phyloP scores from a whole-genome alignment of 805 yeast genomes.

The Yamadazyma scolyti region DNA sequence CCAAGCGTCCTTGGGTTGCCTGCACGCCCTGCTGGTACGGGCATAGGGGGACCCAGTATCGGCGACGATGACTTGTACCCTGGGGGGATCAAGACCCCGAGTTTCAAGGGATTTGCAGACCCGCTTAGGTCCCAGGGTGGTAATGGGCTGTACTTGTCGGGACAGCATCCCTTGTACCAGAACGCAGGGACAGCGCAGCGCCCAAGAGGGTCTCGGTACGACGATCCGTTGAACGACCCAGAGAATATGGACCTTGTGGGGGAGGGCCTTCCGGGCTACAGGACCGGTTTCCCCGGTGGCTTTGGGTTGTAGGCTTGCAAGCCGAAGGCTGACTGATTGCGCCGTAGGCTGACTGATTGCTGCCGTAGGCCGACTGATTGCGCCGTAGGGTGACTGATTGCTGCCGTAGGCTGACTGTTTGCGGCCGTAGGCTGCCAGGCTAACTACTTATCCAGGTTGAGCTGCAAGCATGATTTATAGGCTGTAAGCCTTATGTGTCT shows the following conservation, averaged over 20 bases:
- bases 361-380: too few relatives aligned
- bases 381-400: too few relatives aligned
- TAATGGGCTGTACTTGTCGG: slow-evolving; percentile 56
- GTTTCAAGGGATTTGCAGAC: slow-evolving; percentile 39
- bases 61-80: slow-evolving; percentile 56
- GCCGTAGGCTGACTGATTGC: too few relatives aligned
- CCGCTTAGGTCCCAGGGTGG: slow-evolving; percentile 29
- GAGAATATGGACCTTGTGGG: slow-evolving; percentile 40
- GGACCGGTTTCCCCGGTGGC: slow-evolving; percentile 13
- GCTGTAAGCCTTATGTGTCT: too few relatives aligned
- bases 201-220: slow-evolving; percentile 49
- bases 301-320: slow-evolving; percentile 9
- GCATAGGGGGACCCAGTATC: slow-evolving; percentile 15
- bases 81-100: slow-evolving; percentile 35
- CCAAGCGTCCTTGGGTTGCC: not conserved
- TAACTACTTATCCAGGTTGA: too few relatives aligned
- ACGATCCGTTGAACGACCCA: slow-evolving; percentile 46
- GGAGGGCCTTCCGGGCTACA: slow-evolving; percentile 41
- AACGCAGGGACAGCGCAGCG: slow-evolving; percentile 28
- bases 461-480: too few relatives aligned
- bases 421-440: too few relatives aligned
- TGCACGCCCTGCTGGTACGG: slow-evolving; percentile 1
- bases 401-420: too few relatives aligned
- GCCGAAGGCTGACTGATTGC: too few relatives aligned
- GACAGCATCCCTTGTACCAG: slow-evolving; percentile 48